phyloP scores from a whole-genome alignment of 768 basidiomycete species.

The Russula abietina region DNA sequence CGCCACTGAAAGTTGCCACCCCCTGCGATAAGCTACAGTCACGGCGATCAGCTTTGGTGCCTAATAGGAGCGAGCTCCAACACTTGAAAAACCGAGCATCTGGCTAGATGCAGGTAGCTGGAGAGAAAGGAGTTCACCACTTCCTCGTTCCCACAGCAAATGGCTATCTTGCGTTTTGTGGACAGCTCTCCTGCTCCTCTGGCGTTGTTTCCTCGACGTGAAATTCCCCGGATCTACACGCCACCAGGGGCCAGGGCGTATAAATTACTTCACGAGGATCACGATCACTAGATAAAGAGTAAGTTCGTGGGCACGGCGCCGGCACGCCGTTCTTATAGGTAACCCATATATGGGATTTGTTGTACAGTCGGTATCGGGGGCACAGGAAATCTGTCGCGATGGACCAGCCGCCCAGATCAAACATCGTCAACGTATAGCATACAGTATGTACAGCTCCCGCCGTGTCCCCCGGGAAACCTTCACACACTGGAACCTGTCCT shows the following conservation, averaged over 20 bases:
- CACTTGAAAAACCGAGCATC: too few species aligned
- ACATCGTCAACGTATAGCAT: not conserved
- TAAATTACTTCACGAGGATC: not conserved
- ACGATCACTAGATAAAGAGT: not conserved
- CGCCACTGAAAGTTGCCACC: too few species aligned
- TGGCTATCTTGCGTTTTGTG: too few species aligned
- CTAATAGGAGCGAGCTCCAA: too few species aligned
- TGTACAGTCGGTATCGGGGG: not conserved
- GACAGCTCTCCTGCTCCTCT: not conserved
- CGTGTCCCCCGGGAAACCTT: not conserved
- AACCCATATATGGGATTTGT: not conserved
- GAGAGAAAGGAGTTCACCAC: too few species aligned
- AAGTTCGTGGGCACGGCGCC: too few species aligned
- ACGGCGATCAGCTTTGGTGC: too few species aligned
- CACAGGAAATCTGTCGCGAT: not conserved
- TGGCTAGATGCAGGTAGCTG: too few species aligned
- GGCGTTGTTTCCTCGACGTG: not conserved
- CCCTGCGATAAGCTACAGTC: too few species aligned
- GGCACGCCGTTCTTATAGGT: not conserved
- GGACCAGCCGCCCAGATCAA: not conserved
- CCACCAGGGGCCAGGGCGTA: too few species aligned
- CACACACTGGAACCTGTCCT: not conserved
- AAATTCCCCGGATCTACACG: not conserved
- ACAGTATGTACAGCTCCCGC: not conserved
- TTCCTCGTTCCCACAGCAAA: too few species aligned